Evolutionary conservation across 306 rosid genomes (phyloP).

Genomic region (Canavalia gladiata): DNA sequence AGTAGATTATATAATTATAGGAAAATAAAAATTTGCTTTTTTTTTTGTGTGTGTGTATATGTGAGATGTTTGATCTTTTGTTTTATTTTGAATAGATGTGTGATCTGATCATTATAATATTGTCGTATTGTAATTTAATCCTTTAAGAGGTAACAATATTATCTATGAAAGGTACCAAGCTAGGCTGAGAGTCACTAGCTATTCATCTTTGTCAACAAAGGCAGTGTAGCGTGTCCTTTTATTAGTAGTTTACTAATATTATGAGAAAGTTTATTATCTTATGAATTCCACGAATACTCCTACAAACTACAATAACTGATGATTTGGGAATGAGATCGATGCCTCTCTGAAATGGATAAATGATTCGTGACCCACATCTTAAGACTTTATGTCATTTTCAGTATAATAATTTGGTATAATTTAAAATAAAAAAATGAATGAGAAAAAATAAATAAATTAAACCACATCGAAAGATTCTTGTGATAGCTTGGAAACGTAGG

Average conservation of each 20-base stretch:
- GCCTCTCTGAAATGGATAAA: slow-evolving; percentile 48
- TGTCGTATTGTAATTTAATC: not conserved
- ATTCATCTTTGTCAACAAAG: slow-evolving; percentile 62
- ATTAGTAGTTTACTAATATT: slow-evolving; percentile 32
- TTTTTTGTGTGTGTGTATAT: not conserved
- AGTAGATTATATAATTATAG: not conserved
- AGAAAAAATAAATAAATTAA: not conserved
- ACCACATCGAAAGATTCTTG: slow-evolving; percentile 69
- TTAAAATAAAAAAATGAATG: slow-evolving; percentile 1
- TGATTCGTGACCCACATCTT: slow-evolving; percentile 53
- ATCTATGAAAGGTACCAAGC: slow-evolving; percentile 17
- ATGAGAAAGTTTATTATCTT: slow-evolving; percentile 47
- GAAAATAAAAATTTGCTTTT: not conserved
- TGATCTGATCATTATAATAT: too few relatives aligned
- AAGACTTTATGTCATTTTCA: slow-evolving; percentile 77
- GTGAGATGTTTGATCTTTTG: not conserved
- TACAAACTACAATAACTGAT: slow-evolving; percentile 32
- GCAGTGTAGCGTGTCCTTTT: slow-evolving; percentile 40
- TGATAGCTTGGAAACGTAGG: slow-evolving; percentile 81
- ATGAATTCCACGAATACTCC: slow-evolving; percentile 49
- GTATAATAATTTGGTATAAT: slow-evolving; percentile 33
- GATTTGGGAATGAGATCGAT: slow-evolving; percentile 52
- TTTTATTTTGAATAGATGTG: too few relatives aligned
- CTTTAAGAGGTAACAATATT: not conserved
- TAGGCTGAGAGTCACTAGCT: slow-evolving; percentile 22